Evolutionary conservation across 2,329 filamentous ascomycete species (phyloP), one percentile per base, ranked within the genome.

Genomic region (Mollisia scopiformis): DNA sequence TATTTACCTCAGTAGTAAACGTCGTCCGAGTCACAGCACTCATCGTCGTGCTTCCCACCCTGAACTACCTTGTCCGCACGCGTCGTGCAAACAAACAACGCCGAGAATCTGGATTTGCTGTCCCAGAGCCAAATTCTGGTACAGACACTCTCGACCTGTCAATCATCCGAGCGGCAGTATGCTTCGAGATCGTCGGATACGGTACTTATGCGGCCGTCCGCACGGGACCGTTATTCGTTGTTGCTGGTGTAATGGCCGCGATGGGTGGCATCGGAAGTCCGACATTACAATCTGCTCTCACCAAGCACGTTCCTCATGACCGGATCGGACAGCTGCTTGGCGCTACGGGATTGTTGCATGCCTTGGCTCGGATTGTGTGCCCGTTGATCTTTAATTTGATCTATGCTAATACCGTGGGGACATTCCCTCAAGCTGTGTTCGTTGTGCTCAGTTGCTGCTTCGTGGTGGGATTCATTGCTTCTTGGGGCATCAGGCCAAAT

Each of bases 281-380:
- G 1, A 95, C 91, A 0, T 81, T 96, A 53, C 92, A 96, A 71
- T 89, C 91, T 1, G 85, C 90, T 0, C 79, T 97, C 54, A 97
- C 93, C 21, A 98, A 97, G 73, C 95, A 98, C 74, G 89, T 98
- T 0, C 92, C 93, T 0, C 82, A 87, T 0, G 90, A 95, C 65
- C 85, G 85, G 50, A 89, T 95, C 0, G 95, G 95, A 0, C 88
- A 95, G 73, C 79, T 98, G n/a, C 83, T 99, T 0, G 95, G 95
- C 23, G 93, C 93, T 1, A 89, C 89, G 16, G 95, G 94, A 0
- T 80, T 98, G 63, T 77, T 98, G 60, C 94, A 98, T 75, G 90
- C 92, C 1, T 77, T 97, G 35, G 86, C 91, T 2, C 82, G 93
- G 63, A 87, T 98, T 2, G 74, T 96, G 13, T 88, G 90, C 0